Evolutionary conservation across 106 monocot genomes (phyloP).

Genomic region (Vanilla planifolia): DNA sequence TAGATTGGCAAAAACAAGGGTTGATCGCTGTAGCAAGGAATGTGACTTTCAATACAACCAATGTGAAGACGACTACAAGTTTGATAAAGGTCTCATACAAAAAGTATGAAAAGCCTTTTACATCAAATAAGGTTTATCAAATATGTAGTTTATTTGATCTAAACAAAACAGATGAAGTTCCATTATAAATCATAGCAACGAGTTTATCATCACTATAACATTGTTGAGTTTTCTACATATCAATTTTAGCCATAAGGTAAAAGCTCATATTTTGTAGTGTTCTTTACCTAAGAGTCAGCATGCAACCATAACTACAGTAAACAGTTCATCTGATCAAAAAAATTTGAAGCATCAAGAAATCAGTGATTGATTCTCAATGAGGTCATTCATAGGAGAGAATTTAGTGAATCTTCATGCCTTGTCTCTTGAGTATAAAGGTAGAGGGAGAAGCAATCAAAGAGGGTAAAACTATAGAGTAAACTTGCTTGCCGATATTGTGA

Average conservation of each 20-base stretch:
- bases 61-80: not conserved
- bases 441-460: not conserved
- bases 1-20: not conserved
- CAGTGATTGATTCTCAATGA: slow-evolving; percentile 9
- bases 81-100: not conserved
- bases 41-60: not conserved
- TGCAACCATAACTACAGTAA: not conserved
- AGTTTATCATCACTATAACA: not conserved
- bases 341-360: slow-evolving; percentile 5
- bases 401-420: not conserved
- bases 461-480: not conserved
- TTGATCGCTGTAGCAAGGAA: not conserved
- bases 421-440: not conserved
- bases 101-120: not conserved
- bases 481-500: not conserved
- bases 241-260: slow-evolving; percentile 1
- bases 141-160: not conserved
- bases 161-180: not conserved
- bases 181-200: not conserved
- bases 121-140: not conserved
- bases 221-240: not conserved
- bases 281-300: slow-evolving; percentile 9
- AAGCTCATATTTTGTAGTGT: not conserved
- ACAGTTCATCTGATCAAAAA: not conserved
- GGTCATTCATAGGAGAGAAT: not conserved